Percentiles rank a stretch among this genome's conserved stretches.
These are phyloP conservation scores for Candida coquimbonensis DNA, from an alignment of 805 yeast genomes.

Conservation along the genomic window DNA sequence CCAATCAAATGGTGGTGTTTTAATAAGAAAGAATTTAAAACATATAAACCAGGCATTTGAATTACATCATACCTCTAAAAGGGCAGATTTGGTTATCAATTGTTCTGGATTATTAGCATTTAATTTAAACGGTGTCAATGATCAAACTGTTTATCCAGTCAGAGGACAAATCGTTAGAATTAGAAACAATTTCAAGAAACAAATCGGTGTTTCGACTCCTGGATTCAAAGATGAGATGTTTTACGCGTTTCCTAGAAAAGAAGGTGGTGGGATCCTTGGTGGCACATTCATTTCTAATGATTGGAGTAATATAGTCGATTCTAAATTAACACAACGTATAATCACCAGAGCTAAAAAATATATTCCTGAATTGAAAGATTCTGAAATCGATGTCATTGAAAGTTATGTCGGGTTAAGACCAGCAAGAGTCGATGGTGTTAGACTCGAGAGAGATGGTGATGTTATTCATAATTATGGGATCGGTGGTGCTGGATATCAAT, in stretches of 20 bases:
- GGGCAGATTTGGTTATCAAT: constrained; percentile 48
- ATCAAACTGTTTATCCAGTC: constrained; percentile 40
- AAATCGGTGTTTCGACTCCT: constrained; percentile 28
- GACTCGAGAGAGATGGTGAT: constrained; percentile 37
- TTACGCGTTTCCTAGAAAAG: constrained; percentile 63
- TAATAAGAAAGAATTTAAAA: constrained; percentile 36
- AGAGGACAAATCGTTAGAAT: constrained; percentile 50
- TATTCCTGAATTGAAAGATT: constrained; percentile 27
- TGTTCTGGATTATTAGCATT: constrained; percentile 48
- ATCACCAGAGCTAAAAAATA: constrained; percentile 20
- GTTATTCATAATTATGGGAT: constrained; percentile 66
- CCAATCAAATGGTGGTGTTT: constrained; percentile 37
- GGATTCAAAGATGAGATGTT: constrained; percentile 37
- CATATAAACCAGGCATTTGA: constrained; percentile 44
- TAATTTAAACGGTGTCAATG: constrained; percentile 39
- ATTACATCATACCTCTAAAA: constrained; percentile 30
- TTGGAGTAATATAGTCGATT: constrained; percentile 32
- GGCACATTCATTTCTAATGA: constrained; percentile 34
- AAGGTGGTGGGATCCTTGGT: constrained; percentile 67
- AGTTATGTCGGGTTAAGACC: constrained; percentile 65
- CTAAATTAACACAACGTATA: constrained; percentile 40
- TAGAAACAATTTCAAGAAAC: constrained; percentile 20
- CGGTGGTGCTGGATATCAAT: constrained; percentile 73
- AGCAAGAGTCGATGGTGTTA: constrained; percentile 51
- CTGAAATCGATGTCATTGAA: constrained; percentile 37